A percentile compares a stretch with the other conserved stretches of the same genome.
phyloP scores from a whole-genome alignment of 2,329 filamentous ascomycete species.

The Ophiostoma piceae region DNA sequence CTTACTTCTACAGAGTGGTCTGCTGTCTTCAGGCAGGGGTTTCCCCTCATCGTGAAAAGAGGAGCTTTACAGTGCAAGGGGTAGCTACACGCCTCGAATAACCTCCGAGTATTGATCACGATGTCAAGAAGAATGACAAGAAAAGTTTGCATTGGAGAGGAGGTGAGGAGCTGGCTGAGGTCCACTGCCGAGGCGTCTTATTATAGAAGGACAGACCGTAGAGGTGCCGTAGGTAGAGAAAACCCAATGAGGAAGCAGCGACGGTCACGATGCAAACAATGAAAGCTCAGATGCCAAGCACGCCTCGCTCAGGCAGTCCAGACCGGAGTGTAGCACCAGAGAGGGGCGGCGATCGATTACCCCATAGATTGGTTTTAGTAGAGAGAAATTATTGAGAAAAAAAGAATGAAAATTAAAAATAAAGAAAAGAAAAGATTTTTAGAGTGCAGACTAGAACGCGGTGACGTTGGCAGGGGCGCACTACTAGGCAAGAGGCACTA shows the following conservation, averaged over 20 bases:
- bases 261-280: background rate
- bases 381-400: no score
- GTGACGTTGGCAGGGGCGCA: background rate
- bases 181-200: background rate
- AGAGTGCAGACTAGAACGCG: background rate
- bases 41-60: constrained; percentile 12
- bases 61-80: background rate
- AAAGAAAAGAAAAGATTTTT: background rate
- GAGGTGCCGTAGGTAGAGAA: no score
- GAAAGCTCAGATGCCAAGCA: constrained; percentile 3
- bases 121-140: background rate
- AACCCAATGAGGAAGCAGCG: background rate
- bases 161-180: background rate
- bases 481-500: background rate
- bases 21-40: background rate
- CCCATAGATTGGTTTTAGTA: constrained; percentile 1
- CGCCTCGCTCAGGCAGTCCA: background rate
- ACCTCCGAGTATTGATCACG: constrained; percentile 8
- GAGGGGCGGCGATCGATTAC: constrained; percentile 7
- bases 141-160: background rate
- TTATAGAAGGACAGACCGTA: background rate
- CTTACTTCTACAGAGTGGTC: background rate
- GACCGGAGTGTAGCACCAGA: background rate
- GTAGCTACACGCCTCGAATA: background rate
- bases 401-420: background rate